A percentile compares a stretch with the other conserved stretches of the same genome.
Conservation (phyloP, 2,329 filamentous ascomycete genomes). For the Trichoderma breve region DNA sequence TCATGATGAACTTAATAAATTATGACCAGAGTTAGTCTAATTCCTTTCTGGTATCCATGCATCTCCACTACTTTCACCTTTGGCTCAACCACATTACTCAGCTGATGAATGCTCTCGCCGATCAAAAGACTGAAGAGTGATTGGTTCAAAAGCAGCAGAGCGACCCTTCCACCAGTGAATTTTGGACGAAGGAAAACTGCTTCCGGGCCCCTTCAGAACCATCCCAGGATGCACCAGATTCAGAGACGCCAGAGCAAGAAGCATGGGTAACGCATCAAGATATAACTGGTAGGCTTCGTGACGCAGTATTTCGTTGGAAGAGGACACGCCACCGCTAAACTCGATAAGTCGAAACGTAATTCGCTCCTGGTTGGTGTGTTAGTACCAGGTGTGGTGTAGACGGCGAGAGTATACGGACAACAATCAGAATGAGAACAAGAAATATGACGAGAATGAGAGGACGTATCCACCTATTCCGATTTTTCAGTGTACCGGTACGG, state of each 20-base stretch:
- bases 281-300: slow-evolving; percentile 52
- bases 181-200: slow-evolving; percentile 38
- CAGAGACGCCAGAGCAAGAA: slow-evolving; percentile 42
- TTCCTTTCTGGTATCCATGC: neutral
- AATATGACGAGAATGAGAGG: slow-evolving; percentile 37
- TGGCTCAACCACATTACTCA: neutral
- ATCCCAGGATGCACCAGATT: slow-evolving; percentile 47
- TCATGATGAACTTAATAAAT: neutral
- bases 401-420: slow-evolving; percentile 30
- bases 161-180: neutral
- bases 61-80: neutral
- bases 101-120: neutral
- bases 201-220: slow-evolving; percentile 41
- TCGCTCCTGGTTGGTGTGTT: slow-evolving; percentile 39
- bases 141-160: neutral
- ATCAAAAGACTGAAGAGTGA: neutral
- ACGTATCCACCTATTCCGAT: slow-evolving; percentile 31
- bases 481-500: neutral
- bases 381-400: neutral
- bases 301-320: neutral
- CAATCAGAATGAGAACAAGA: slow-evolving; percentile 35
- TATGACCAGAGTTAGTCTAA: neutral
- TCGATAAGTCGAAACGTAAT: slow-evolving; percentile 62
- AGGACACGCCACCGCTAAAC: slow-evolving; percentile 46
- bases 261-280: slow-evolving; percentile 56